Conservation (phyloP, 2,329 filamentous ascomycete genomes). For the Xylariomycetidae sp. region DNA sequence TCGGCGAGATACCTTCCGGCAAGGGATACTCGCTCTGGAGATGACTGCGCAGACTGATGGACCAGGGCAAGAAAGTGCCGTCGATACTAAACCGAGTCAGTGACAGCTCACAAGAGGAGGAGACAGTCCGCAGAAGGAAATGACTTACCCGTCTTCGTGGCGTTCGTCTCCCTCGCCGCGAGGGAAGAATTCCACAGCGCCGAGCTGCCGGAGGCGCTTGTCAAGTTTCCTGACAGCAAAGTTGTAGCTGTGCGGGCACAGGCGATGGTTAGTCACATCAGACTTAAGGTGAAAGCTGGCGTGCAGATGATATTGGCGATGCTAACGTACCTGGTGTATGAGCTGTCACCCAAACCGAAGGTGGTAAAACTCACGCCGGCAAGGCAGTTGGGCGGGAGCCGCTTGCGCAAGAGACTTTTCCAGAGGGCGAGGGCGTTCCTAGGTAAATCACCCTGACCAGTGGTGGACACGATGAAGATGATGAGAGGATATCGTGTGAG, state of each 20-base stretch:
- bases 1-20: constrained; percentile 58
- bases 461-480: constrained; percentile 83
- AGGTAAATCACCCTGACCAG: constrained; percentile 90
- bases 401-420: constrained; percentile 75
- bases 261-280: too few relatives aligned
- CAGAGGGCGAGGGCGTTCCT: constrained; percentile 77
- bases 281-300: too few relatives aligned
- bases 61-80: constrained; percentile 76
- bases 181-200: constrained; percentile 68
- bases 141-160: constrained; percentile 68
- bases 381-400: constrained; percentile 66
- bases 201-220: constrained; percentile 77
- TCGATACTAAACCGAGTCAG: constrained; percentile 51
- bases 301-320: too few relatives aligned
- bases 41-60: constrained; percentile 57
- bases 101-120: neutral
- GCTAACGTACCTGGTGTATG: constrained; percentile 81
- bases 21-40: constrained; percentile 65
- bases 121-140: constrained; percentile 1
- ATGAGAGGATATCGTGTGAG: constrained; percentile 52
- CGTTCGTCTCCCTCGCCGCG: constrained; percentile 89
- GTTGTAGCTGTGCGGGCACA: constrained; percentile 69
- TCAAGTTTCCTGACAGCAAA: constrained; percentile 86
- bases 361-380: constrained; percentile 66
- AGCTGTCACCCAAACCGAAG: constrained; percentile 91